Base-by-base conservation (phyloP, 2,329 filamentous ascomycete species). In the Aureobasidium sp. region DNA sequence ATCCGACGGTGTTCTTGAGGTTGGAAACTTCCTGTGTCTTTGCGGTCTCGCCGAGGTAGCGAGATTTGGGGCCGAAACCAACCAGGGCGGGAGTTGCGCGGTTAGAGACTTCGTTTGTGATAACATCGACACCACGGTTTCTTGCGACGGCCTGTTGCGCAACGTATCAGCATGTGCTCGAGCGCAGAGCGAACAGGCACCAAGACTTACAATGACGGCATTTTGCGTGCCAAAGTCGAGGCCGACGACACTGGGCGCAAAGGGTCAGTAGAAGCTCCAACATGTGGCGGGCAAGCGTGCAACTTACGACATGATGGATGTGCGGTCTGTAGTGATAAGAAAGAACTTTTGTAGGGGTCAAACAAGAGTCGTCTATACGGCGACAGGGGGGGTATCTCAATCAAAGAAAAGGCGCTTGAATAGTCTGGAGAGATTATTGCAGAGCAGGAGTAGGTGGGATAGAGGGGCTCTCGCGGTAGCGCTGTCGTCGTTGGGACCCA, bases 1-100 rank as follows among this genome's bases (percentile, higher is more conserved):
- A 92, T 76, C 86, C 83, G 79, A 99, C 90, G 69, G 94, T 99
- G 84, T 99, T 99, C 83, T 97, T 99, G 73, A 97, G 86, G 83
- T 99, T 99, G 73, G 93, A 96, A 75, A 96, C 95, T 80, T 99
- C 94, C 81, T 97, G 93, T 69, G 93, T 97, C 86, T 97, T 97
- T 69, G 94, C 94, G 63, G 90, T 79, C 81, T 99, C 94, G 68
- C 94, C 94, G 68, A 99, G 84, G 76, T 95, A 96, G 81, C 94
- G 89, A 77, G 85, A 87, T 81, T 96, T 96, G 75, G 91, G 88
- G 64, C 91, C 91, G 78, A 99, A 99, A 72, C 91, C 92, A 71
- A 99, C 94, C 68, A 99, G 83, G 66, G 94, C 91, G 90, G 94
- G 94, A 70, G 94, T 99, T 65, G 91, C 87, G 79, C 94, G 88